Base-by-base conservation (phyloP, 495 filamentous ascomycete species). In the Cercophora scortea region DNA sequence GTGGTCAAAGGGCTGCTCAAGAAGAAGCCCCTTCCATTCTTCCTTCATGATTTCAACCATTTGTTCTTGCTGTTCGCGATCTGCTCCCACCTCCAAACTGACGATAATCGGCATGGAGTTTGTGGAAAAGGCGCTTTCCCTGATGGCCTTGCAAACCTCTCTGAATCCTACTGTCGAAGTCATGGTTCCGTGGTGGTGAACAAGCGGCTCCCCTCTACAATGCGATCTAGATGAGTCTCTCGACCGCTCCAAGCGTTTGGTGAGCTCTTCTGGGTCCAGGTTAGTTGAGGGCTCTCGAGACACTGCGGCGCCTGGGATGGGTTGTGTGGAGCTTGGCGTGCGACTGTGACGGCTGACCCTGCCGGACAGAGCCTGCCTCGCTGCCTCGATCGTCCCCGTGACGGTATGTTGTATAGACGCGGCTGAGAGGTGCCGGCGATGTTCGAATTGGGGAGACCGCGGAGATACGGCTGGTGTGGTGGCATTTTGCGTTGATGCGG, bases 11-110 rank as follows among this genome's bases (percentile, higher is more conserved):
- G 70, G 66, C 16, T 77, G 62, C 32, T 90, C 81, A 2, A 96
- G 73, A 9, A 97, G 73, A 58, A 86, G 63, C 0, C 78, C 85
- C 36, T 73, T 79, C 88, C 89, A 97, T 41, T 85, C 83, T 52
- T 94, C 80, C 52, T 82, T 82, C 83, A 97, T 96, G 48, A 96
- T 96, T 50, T 90, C 77, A 0, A 95, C 90, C 87, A 96, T 95
- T 32, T 82, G 78, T 54, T 86, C 81, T 64, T 97, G 92, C 65
- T 97, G 92, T 32, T 87, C 82, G 1, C 75, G 65, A 43, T 82
- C 80, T 8, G 87, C 86, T 64, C 95, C 92, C 1, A 96, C 88
- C 70, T 97, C 92, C 5, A 97, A 72, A 61, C 88, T 94, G 55
- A 96, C 77, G 41, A 97, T 92, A 6, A 97, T 73, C 0, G 92